Evolutionary conservation across 192 early-diverging fungal species (phyloP), one percentile per base, ranked within the genome.

Genomic region (Dimargaris cristalligena): DNA sequence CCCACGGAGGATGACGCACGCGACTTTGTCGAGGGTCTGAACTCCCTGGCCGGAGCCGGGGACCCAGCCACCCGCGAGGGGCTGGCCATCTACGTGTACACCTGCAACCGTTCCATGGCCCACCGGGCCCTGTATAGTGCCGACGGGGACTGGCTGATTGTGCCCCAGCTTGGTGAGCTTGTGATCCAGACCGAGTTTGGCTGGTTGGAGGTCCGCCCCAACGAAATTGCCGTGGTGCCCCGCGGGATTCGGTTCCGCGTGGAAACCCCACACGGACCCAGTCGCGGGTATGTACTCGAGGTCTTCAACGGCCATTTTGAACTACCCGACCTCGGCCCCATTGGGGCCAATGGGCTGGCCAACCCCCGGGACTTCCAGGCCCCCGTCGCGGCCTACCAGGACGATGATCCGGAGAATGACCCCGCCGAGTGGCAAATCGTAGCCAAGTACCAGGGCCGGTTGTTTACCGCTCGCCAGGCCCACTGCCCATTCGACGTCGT

Each of bases 401-500:
- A 85, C 59, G 68, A 67, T 10, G 74, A 73, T 6, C 70, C 70
- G 44, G 64, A 52, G 30, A 69, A 75, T n/a, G 73, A 65, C 29
- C 23, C 34, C 22, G 56, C 13, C 13, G 64, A 59, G 2, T 97
- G 81, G 77, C 63, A 73, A 0, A 82, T 94, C 11, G 57, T 87
- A 28, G 81, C 77, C 64, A 97, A 97, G 74, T 94, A 82, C 69
- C 83, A 87, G 33, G 88, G 91, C 34, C 67, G 78, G 45, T 62
- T 94, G 18, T 93, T 89, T 72, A 52, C 59, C n/a, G 79, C 79
- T 8, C 60, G 65, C 22, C 83, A 87, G 74, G 61, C 78, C 51
- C 91, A 98, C 68, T 87, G 84, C 22, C 90, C 92, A 9, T 98
- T 89, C 60, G 89, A 98, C 66, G 92, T 97, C 1, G 92, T 95